A percentile compares a stretch with the other conserved stretches of the same genome.
These are phyloP conservation scores for Alternaria conjuncta DNA, from an alignment of 2,329 filamentous ascomycete species.

Conservation along the genomic window DNA sequence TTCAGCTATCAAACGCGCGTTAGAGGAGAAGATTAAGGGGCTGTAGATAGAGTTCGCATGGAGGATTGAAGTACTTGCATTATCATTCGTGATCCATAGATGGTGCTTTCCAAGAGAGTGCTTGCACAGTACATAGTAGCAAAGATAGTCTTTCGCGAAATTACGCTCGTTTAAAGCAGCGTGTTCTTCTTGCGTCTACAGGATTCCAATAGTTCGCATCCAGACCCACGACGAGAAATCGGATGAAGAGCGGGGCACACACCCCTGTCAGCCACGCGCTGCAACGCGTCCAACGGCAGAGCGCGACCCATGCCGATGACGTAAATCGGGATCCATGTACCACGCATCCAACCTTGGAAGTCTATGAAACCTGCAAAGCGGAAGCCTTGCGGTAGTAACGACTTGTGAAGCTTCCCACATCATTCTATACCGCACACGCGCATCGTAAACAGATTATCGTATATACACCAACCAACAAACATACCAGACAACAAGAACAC, in stretches of 20 bases:
- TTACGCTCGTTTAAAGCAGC: neutral
- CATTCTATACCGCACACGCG: neutral
- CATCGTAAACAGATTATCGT: neutral
- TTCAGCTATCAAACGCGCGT: conserved; percentile 45
- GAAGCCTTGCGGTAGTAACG: neutral
- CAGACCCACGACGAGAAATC: neutral
- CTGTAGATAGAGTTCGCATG: conserved; percentile 18
- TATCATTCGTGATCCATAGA: neutral
- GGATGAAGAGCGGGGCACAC: neutral
- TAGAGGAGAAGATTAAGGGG: conserved; percentile 44
- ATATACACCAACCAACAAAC: neutral
- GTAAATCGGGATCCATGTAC: conserved; percentile 14
- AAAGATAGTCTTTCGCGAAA: neutral
- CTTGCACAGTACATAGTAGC: neutral
- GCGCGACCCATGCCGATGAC: conserved; percentile 20
- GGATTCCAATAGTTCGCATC: neutral
- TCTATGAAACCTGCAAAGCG: conserved; percentile 10
- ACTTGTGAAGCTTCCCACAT: neutral
- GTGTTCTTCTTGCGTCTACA: neutral
- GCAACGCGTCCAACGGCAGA: conserved; percentile 4
- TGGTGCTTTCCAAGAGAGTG: neutral
- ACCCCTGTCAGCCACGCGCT: conserved; percentile 13
- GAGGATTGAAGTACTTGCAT: neutral
- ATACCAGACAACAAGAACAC: neutral
- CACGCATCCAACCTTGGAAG: neutral